Conservation (phyloP, 352 stramenopile genomes). For the Aphanomyces cochlioides region DNA sequence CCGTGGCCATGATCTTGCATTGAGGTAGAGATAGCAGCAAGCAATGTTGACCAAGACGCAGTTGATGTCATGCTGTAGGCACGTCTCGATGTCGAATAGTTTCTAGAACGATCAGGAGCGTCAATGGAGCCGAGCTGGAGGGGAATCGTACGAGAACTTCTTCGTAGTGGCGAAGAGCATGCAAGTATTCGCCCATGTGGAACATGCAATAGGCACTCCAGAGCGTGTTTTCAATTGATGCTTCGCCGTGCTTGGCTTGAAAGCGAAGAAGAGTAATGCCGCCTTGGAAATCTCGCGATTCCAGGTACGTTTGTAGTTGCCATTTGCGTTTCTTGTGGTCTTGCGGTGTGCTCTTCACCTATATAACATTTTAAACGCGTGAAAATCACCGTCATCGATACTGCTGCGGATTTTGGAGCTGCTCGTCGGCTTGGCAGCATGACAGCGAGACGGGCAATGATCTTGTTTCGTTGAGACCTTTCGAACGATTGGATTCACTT, state of each 20-base stretch:
- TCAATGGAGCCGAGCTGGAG: too few relatives aligned
- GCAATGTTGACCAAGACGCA: constrained; percentile 32
- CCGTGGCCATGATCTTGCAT: not conserved
- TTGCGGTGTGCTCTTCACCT: not conserved
- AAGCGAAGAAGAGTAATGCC: constrained; percentile 43
- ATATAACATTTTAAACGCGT: not conserved
- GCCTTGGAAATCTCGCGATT: constrained; percentile 44
- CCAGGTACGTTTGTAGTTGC: constrained; percentile 47
- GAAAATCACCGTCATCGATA: too few relatives aligned
- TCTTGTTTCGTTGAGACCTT: too few relatives aligned
- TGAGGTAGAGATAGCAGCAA: constrained; percentile 29
- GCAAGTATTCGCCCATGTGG: constrained; percentile 45
- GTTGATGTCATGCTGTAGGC: constrained; percentile 35
- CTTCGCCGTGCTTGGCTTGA: constrained; percentile 29
- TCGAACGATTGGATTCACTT: too few relatives aligned
- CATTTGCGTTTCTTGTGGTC: constrained; percentile 23
- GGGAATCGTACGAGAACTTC: constrained; percentile 39
- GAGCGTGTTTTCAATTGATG: constrained; percentile 42
- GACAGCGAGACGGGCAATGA: too few relatives aligned
- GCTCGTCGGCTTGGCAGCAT: not conserved
- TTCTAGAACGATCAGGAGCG: too few relatives aligned
- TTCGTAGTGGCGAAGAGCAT: constrained; percentile 48
- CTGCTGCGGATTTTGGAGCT: too few relatives aligned
- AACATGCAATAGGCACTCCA: constrained; percentile 73
- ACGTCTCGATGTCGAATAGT: too few relatives aligned